Base-by-base conservation (phyloP, 805 yeast genomes). In the Suhomyces prunicola region DNA sequence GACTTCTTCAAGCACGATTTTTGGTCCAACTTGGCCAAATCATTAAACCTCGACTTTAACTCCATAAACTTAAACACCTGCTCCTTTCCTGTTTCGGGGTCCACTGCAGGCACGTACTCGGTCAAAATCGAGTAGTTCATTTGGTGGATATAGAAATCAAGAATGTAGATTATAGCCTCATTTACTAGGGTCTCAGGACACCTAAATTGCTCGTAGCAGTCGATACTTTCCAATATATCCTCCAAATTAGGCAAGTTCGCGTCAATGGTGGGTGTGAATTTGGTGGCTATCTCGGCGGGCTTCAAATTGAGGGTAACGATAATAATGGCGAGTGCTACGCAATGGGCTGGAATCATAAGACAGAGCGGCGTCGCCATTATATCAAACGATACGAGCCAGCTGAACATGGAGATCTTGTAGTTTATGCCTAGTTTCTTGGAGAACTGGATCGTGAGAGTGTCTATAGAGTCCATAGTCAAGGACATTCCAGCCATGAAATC, bases 361-460 rank as follows among this genome's bases (percentile, higher is more conserved):
- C 84, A 77, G 15, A 87, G 74, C 36, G 88, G 89, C 2, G 96
- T 83, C 51, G 84, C 80, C 63, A 85, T 82, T 9, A 84, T 73
- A 65, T 91, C 97, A 59, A 83, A 83, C n/a, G 85, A 75, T 2
- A 90, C 76, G n/a, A 82, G 68, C 96, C 96, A 91, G 2, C 88
- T 83, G 39, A 82, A 66, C 58, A 78, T 72, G 4, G 85, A 78
- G 9, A 78, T 64, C 13, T 79, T 76, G 58, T 79, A 75, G 22
- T 77, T 72, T 12, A 84, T 55, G 1, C 69, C 65, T 47, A 78
- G 71, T 50, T 72, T 77, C 63, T 82, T 88, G 44, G 81, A 78
- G 57, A 81, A 77, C 59, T 86, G 85, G 17, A 89, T 77, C 8
- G 88, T 75, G 57, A 83, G 78, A 58, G 82, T 84, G 65, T 90